Conservation (phyloP, 768 basidiomycete species). For the Podaxis mareebaensis region DNA sequence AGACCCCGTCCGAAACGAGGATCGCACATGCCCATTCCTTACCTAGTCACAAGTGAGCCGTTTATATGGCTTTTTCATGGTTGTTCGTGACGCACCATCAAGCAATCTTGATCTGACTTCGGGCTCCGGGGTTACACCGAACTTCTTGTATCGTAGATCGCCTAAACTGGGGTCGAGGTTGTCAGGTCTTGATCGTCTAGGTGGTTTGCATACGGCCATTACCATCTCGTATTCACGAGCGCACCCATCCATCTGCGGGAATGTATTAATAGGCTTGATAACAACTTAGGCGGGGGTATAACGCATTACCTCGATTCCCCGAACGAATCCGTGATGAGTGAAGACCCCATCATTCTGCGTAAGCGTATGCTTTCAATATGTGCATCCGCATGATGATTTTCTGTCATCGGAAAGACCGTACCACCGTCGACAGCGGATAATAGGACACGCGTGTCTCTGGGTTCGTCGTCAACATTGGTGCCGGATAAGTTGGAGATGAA, state of each 20-base stretch:
- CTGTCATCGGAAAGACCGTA: constrained; percentile 81
- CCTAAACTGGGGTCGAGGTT: constrained; percentile 60
- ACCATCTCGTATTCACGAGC: constrained; percentile 90
- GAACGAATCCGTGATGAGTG: constrained; percentile 90
- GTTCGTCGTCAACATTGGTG: constrained; percentile 14
- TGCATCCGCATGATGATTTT: constrained; percentile 94
- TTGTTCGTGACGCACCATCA: constrained; percentile 50
- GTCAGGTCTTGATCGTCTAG: background rate
- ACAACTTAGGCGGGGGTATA: background rate
- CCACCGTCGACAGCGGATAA: constrained; percentile 77
- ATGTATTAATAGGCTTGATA: constrained; percentile 12
- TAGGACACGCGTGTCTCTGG: constrained; percentile 86
- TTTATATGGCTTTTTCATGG: background rate
- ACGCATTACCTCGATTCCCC: constrained; percentile 78
- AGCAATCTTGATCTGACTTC: constrained; percentile 78
- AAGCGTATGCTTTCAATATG: constrained; percentile 83
- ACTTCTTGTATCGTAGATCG: constrained; percentile 85
- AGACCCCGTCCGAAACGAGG: constrained; percentile 91
- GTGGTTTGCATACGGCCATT: constrained; percentile 21
- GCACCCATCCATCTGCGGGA: constrained; percentile 89
- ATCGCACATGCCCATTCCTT: constrained; percentile 84
- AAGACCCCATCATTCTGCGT: constrained; percentile 86
- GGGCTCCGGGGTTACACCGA: constrained; percentile 92
- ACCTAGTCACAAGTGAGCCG: constrained; percentile 44
- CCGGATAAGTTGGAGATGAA: background rate